Base-by-base conservation (phyloP, 83 land plant species). In the Diphasiastrum complanatum region DNA sequence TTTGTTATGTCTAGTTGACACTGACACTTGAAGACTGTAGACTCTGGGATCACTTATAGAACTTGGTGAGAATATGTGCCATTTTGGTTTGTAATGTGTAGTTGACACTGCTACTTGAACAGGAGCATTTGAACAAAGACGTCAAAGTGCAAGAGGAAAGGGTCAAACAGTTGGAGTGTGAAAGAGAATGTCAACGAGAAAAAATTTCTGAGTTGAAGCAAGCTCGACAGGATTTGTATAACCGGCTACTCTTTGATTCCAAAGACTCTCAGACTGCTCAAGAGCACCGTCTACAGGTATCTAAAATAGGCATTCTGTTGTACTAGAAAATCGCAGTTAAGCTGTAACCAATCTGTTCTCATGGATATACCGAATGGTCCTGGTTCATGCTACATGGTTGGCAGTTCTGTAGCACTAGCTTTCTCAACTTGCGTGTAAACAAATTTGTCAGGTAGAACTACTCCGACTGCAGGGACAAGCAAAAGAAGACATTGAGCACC, bases 211-310 rank as follows among this genome's bases (percentile, higher is more conserved):
- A 63, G 32, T 69, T 70, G 57, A 70, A 63, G 45, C 68, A 38
- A 5, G 35, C 60, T 26, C 60, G 57, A 0, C 23, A n/a, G 32
- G 73, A 63, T 1, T 54, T 60, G 20, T 61, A 68, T 28, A 45
- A 68, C 22, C 71, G 69, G 22, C 41, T 63, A 31, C 45, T 63
- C 12, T 6, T 48, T 37, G 73, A 52, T 31, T 45, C 36, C 38
- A 38, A 54, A 19, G 69, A 53, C 55, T 51, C 60, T 3, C 67
- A 51, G 26, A 20, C 69, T 70, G 73, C 66, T 43, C 72, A 70
- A 27, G 73, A 70, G 36, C 67, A 63, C 1, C 73, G 61, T 1
- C 45, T 70, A 38, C 73, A 70, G 73, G 73, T 68, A 33, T 23
- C 11, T 14, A 2, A 24, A 20, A 47, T 47, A 25, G 10, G 4